Conservation (phyloP, 768 basidiomycete genomes). For the Austroboletus eburneus region DNA sequence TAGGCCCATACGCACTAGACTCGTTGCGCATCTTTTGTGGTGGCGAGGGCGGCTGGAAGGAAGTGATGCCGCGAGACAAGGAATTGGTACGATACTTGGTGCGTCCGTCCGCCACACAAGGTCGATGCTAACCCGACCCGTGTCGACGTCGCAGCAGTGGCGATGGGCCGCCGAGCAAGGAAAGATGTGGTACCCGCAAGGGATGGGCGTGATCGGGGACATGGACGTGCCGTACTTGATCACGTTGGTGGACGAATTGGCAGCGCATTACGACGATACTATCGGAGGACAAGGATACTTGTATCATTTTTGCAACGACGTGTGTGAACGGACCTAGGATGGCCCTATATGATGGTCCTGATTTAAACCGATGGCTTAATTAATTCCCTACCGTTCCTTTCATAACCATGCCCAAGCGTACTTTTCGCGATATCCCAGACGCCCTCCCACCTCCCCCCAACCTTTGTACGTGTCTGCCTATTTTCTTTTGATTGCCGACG, state of each 20-base stretch:
- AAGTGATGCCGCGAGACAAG: conserved; percentile 63
- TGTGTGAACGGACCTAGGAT: no score
- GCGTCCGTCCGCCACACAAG: conserved; percentile 21
- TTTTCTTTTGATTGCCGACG: no score
- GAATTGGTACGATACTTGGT: conserved; percentile 66
- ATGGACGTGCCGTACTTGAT: conserved; percentile 37
- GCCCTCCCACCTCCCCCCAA: conserved; percentile 34
- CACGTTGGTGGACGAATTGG: conserved; percentile 39
- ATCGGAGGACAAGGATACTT: conserved; percentile 26
- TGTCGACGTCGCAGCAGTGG: conserved; percentile 51
- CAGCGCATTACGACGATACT: conserved; percentile 19
- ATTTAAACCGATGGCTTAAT: no score
- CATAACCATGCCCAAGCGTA: conserved; percentile 25
- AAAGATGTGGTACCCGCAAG: conserved; percentile 45
- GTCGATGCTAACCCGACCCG: neutral
- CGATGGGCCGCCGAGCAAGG: conserved; percentile 61
- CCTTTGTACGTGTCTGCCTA: conserved; percentile 27
- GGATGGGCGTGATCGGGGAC: conserved; percentile 37
- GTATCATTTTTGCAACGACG: conserved; percentile 23
- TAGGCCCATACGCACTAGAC: conserved; percentile 70
- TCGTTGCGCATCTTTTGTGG: conserved; percentile 70
- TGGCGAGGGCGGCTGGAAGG: conserved; percentile 50
- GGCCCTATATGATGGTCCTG: no score
- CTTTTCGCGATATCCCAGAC: conserved; percentile 23
- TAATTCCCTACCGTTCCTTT: neutral